These are phyloP conservation scores for Thamnidium elegans DNA, from an alignment of 192 early-diverging fungal genomes.

Conservation along the genomic window DNA sequence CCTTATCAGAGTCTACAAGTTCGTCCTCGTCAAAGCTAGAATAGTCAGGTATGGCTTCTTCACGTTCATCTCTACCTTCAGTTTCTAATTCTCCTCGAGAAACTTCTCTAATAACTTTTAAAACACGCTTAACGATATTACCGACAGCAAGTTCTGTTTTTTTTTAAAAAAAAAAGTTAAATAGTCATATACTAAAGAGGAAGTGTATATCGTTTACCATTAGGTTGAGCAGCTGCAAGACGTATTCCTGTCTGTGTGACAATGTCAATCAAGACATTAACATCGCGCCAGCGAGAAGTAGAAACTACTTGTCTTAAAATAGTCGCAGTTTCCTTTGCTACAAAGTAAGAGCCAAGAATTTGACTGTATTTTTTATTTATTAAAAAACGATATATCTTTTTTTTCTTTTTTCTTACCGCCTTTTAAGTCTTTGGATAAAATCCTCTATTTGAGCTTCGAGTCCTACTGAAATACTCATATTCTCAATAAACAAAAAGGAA, in stretches of 20 bases:
- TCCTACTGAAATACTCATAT: constrained; percentile 10
- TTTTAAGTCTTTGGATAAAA: constrained; percentile 40
- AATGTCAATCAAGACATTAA: constrained; percentile 52
- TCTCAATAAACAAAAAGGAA: neutral
- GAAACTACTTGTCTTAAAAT: constrained; percentile 79
- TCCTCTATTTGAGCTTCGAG: constrained; percentile 41
- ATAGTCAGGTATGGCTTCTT: neutral
- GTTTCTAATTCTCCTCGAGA: constrained; percentile 37
- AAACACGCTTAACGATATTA: constrained; percentile 82
- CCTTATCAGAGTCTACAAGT: constrained; percentile 16
- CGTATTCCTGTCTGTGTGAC: constrained; percentile 68
- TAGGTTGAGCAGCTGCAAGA: constrained; percentile 76
- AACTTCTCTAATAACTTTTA: constrained; percentile 80
- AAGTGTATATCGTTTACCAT: constrained; percentile 13
- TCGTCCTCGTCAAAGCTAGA: constrained; percentile 23
- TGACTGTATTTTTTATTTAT: constrained; percentile 41
- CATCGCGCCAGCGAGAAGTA: constrained; percentile 68
- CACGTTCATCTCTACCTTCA: constrained; percentile 9
- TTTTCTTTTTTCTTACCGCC: constrained; percentile 32
- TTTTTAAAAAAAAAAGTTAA: neutral
- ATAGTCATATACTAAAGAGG: neutral
- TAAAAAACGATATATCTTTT: neutral
- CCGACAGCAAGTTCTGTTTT: constrained; percentile 74
- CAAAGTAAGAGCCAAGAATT: constrained; percentile 60
- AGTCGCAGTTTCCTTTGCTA: constrained; percentile 70